Evolutionary conservation across 345 rosid genomes (phyloP).

Genomic region (Eutrema heterophyllum): DNA sequence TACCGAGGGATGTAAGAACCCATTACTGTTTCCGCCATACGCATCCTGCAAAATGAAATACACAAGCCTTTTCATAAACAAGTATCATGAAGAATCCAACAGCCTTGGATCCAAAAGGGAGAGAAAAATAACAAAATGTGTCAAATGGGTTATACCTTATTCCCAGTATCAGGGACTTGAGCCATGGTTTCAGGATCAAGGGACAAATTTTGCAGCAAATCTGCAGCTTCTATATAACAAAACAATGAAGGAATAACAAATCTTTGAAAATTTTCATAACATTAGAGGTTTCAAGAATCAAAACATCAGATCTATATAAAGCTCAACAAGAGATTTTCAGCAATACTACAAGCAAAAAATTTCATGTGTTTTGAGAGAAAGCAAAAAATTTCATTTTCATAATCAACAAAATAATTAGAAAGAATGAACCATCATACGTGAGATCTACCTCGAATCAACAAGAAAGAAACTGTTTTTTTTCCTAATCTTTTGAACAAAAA

Average conservation of each 20-base stretch:
- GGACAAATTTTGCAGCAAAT: neutral
- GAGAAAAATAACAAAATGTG: neutral
- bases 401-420: neutral
- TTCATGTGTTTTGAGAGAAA: too few species aligned
- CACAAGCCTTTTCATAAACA: neutral
- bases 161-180: neutral
- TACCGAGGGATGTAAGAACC: neutral
- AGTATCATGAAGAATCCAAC: neutral
- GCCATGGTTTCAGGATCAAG: neutral
- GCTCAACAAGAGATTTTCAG: neutral
- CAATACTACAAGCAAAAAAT: too few species aligned
- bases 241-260: neutral
- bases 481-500: too few species aligned
- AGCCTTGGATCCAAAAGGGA: neutral
- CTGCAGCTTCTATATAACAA: neutral
- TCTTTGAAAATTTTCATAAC: neutral
- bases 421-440: neutral
- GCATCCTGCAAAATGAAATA: neutral
- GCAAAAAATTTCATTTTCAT: neutral
- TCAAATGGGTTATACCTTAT: neutral
- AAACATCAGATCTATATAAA: neutral
- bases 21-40: neutral
- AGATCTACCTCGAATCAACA: neutral
- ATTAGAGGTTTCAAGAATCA: too few species aligned
- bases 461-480: neutral